A percentile compares a stretch with the other conserved stretches of the same genome.
phyloP scores from a whole-genome alignment of 768 basidiomycete species.

The Rhodotorula toruloides region DNA sequence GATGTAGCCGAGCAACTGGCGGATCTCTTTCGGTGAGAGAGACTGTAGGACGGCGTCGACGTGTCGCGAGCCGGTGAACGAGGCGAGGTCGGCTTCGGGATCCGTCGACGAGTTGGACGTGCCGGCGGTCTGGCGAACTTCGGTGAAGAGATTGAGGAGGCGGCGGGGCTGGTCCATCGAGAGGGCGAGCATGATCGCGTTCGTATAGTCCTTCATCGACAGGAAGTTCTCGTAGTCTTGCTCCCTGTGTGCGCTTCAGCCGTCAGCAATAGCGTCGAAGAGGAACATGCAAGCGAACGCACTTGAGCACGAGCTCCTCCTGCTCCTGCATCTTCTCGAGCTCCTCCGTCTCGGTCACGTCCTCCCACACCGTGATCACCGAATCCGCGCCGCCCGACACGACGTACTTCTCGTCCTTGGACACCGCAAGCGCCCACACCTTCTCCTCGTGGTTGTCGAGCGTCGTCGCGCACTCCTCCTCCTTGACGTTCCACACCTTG shows the following conservation, averaged over 20 bases:
- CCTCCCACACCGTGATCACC: constrained; percentile 91
- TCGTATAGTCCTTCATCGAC: constrained; percentile 76
- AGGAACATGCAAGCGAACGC: constrained; percentile 44
- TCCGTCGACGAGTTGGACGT: neutral
- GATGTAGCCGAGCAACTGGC: constrained; percentile 71
- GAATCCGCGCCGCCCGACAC: constrained; percentile 96
- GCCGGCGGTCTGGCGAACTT: constrained; percentile 49
- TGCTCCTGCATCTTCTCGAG: constrained; percentile 67
- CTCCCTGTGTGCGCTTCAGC: constrained; percentile 57
- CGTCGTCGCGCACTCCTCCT: constrained; percentile 79
- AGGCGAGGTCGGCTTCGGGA: constrained; percentile 28
- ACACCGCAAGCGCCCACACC: constrained; percentile 92
- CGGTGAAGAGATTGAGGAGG: constrained; percentile 69
- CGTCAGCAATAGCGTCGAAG: neutral
- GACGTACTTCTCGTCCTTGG: constrained; percentile 71
- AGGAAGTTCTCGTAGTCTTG: constrained; percentile 93
- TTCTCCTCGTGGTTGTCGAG: constrained; percentile 98
- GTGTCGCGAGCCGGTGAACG: constrained; percentile 61
- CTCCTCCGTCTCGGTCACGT: constrained; percentile 80
- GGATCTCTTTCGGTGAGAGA: constrained; percentile 67
- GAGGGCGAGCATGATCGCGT: constrained; percentile 84
- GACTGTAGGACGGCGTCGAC: constrained; percentile 78
- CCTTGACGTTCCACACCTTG: constrained; percentile 86
- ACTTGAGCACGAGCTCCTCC: constrained; percentile 74
- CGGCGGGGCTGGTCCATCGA: constrained; percentile 90